phyloP scores from a whole-genome alignment of 2,329 filamentous ascomycete species.

The Gnomoniopsis smithogilvyi region DNA sequence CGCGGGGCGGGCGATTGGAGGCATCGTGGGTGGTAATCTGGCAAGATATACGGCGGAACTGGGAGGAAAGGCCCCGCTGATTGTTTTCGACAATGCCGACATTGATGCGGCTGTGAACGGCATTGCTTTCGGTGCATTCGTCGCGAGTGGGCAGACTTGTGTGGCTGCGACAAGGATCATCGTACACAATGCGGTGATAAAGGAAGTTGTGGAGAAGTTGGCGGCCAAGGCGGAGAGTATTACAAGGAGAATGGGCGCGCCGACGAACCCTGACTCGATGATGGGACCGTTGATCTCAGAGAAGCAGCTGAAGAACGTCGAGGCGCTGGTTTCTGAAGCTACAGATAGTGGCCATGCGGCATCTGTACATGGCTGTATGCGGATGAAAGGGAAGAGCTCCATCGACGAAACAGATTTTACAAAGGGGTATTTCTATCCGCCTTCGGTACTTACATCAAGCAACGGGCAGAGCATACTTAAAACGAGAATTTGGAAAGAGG shows the following conservation, averaged over 20 bases:
- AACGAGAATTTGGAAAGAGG: constrained; percentile 73
- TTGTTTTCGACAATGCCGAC: constrained; percentile 65
- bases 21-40: constrained; percentile 62
- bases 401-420: constrained; percentile 51
- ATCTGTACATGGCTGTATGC: constrained; percentile 41
- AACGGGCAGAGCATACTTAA: constrained; percentile 58
- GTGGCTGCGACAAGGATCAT: constrained; percentile 74
- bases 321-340: constrained; percentile 63
- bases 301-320: constrained; percentile 62
- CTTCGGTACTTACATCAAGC: constrained; percentile 64
- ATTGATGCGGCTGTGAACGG: constrained; percentile 66
- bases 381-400: constrained; percentile 43
- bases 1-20: constrained; percentile 66
- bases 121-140: constrained; percentile 58
- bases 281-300: constrained; percentile 64
- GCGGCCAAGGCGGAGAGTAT: constrained; percentile 59
- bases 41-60: constrained; percentile 70
- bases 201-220: constrained; percentile 62
- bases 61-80: constrained; percentile 67
- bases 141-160: constrained; percentile 55
- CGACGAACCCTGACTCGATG: constrained; percentile 51
- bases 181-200: constrained; percentile 65
- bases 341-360: constrained; percentile 44
- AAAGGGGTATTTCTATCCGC: constrained; percentile 72
- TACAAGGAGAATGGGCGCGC: constrained; percentile 51